phyloP scores from a whole-genome alignment of 371 early-diverging fungal species.

The Mortierella sp. region DNA sequence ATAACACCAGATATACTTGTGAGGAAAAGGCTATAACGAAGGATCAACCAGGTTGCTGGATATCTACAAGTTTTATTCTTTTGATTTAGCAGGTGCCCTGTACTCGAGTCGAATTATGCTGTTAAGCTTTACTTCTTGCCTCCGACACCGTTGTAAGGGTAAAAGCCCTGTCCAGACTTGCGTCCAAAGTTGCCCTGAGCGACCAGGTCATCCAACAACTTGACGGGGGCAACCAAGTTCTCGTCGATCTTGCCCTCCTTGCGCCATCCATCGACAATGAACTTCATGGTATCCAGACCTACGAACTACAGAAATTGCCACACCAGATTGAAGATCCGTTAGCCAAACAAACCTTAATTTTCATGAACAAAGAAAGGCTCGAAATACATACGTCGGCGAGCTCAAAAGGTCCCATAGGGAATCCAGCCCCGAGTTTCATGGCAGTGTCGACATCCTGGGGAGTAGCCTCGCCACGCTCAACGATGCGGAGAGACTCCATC shows the following conservation, averaged over 20 bases:
- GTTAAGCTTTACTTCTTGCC: slow-evolving; percentile 54
- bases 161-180: slow-evolving; percentile 93
- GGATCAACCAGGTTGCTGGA: too few species aligned
- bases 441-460: slow-evolving; percentile 93
- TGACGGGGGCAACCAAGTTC: slow-evolving; percentile 75
- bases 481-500: slow-evolving; percentile 91
- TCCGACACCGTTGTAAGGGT: slow-evolving; percentile 71
- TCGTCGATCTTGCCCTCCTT: slow-evolving; percentile 79
- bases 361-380: background rate
- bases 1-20: too few species aligned
- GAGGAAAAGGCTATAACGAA: too few species aligned
- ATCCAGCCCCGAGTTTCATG: slow-evolving; percentile 98
- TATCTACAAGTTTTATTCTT: too few species aligned
- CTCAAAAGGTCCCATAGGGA: slow-evolving; percentile 98
- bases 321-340: background rate
- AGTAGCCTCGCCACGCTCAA: slow-evolving; percentile 92
- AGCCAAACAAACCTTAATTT: background rate
- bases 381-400: slow-evolving; percentile 81
- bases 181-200: slow-evolving; percentile 83
- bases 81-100: too few species aligned
- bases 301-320: slow-evolving; percentile 74
- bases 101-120: too few species aligned
- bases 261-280: slow-evolving; percentile 92
- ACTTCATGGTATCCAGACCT: slow-evolving; percentile 95
- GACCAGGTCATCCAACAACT: slow-evolving; percentile 81